Evolutionary conservation across 352 stramenopile genomes (phyloP), one percentile per base, ranked within the genome.

Genomic region (Thalassiosira pacifica): DNA sequence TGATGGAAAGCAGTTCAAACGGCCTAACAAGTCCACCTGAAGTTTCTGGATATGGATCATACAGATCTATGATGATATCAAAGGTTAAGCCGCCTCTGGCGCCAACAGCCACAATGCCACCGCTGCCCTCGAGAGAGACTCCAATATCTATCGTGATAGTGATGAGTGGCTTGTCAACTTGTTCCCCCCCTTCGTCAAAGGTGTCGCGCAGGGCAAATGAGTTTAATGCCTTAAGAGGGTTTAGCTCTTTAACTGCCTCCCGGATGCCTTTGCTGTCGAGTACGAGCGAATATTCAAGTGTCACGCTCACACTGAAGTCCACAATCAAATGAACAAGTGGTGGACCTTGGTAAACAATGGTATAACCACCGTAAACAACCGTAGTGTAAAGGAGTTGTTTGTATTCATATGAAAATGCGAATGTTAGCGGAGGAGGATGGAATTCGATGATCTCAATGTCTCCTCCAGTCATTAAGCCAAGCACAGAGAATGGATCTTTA

Each of bases 181-280:
- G n/a, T n/a, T n/a, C n/a, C n/a, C n/a, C n/a, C n/a, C n/a, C n/a
- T 1, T 53, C 75, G 37, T 83, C 53, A 69, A 83, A 77, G 29
- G 24, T 60, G 27, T 83, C 75, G 0, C 63, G 72, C 9, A 83
- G n/a, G 10, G 52, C 75, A 71, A 83, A 64, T 18, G 29, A 70
- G 27, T 70, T 77, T 2, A 76, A 27, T 29, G 64, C 71, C 63
- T 79, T 79, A 0, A 61, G 0, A 8, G 63, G 63, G 3, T 71
- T 61, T 16, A 11, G 24, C 32, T 60, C n/a, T 57, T 57, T 37
- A 2, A 79, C 42, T 27, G 71, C 71, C 40, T 79, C 71, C 27
- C 71, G 55, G 6, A 79, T 64, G 29, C 71, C 71, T 31, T 72
- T 79, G n/a, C 26, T 79, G 27, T 79, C 71, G 16, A 79, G 60